Percentiles rank a stretch among this genome's conserved stretches.
phyloP scores from a whole-genome alignment of 306 rosid species.

The Ceratonia siliqua region DNA sequence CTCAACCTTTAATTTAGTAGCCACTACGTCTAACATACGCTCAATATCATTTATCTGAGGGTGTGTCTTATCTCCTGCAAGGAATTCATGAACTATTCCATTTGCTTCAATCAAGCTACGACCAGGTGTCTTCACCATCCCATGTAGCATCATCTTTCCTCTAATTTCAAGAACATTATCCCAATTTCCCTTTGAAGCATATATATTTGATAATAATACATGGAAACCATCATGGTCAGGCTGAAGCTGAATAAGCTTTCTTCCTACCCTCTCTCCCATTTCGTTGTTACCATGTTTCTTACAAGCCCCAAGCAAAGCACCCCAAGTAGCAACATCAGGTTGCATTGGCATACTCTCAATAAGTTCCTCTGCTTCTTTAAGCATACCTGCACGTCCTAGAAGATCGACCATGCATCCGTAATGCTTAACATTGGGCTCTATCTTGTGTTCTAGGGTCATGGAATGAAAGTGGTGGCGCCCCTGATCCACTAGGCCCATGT shows the following conservation, averaged over 20 bases:
- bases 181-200: slow-evolving; percentile 84
- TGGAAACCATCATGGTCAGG: slow-evolving; percentile 87
- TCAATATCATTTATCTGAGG: slow-evolving; percentile 63
- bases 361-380: slow-evolving; percentile 80
- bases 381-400: slow-evolving; percentile 81
- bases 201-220: slow-evolving; percentile 71
- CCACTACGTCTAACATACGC: slow-evolving; percentile 63
- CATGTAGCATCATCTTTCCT: slow-evolving; percentile 59
- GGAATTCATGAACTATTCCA: slow-evolving; percentile 69
- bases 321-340: slow-evolving; percentile 85
- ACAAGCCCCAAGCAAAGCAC: slow-evolving; percentile 86
- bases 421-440: slow-evolving; percentile 76
- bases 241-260: slow-evolving; percentile 72
- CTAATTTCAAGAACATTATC: slow-evolving; percentile 66
- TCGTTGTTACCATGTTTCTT: slow-evolving; percentile 63
- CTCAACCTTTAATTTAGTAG: slow-evolving; percentile 62
- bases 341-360: slow-evolving; percentile 71
- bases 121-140: slow-evolving; percentile 81
- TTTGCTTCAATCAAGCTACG: slow-evolving; percentile 78
- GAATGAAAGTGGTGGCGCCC: slow-evolving; percentile 67
- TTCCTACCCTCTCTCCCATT: slow-evolving; percentile 76
- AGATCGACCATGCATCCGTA: slow-evolving; percentile 91
- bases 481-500: slow-evolving; percentile 81
- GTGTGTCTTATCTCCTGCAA: slow-evolving; percentile 76
- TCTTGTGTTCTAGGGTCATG: slow-evolving; percentile 60